Conservation (phyloP, 2,329 filamentous ascomycete species). For the Phialocephala sp. region DNA sequence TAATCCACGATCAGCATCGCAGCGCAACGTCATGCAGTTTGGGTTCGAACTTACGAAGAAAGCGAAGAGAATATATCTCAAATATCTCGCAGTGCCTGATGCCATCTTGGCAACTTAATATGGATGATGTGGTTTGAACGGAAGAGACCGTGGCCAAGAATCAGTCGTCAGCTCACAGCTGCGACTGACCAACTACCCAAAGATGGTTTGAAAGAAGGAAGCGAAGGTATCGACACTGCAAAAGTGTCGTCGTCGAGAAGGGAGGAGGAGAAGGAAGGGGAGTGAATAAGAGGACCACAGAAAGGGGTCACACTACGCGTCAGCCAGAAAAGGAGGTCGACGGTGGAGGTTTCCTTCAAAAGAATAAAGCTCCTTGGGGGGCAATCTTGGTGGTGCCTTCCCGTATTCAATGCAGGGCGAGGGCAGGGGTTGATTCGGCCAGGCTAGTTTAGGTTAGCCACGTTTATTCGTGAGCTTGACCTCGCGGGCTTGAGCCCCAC, state of each 20-base stretch:
- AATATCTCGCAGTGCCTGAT: constrained; percentile 62
- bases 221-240: constrained; percentile 12
- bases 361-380: neutral
- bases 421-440: neutral
- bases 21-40: neutral
- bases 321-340: constrained; percentile 14
- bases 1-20: constrained; percentile 38
- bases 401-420: constrained; percentile 2
- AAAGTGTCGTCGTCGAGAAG: constrained; percentile 15
- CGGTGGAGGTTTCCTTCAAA: constrained; percentile 1
- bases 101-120: constrained; percentile 38
- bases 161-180: constrained; percentile 14
- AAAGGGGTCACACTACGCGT: constrained; percentile 9
- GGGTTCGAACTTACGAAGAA: constrained; percentile 71
- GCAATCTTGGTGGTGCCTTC: neutral
- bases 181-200: constrained; percentile 19
- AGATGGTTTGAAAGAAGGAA: constrained; percentile 21
- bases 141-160: constrained; percentile 23
- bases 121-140: constrained; percentile 19
- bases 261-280: constrained; percentile 5
- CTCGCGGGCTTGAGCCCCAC: neutral
- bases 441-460: neutral
- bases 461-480: neutral
- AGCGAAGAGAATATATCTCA: constrained; percentile 80
- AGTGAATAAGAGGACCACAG: constrained; percentile 5